phyloP scores from a whole-genome alignment of 768 basidiomycete genomes.

The Cystofilobasidium ferigula region DNA sequence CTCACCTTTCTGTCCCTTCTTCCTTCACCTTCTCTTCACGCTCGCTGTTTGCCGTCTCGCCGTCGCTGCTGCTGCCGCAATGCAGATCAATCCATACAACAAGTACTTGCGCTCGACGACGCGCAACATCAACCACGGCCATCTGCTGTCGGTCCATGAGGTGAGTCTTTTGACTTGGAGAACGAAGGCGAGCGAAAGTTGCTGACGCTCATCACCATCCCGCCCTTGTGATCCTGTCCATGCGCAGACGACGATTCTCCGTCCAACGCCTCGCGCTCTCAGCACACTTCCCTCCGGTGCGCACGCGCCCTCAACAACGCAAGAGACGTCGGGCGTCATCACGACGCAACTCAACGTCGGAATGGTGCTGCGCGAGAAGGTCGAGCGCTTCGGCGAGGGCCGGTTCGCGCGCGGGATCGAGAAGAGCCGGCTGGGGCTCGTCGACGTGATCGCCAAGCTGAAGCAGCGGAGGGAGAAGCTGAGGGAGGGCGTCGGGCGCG shows the following conservation, averaged over 20 bases:
- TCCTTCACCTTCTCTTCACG: not conserved
- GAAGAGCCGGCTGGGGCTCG: not conserved
- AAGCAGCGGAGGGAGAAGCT: not conserved
- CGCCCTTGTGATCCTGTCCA: too few species aligned
- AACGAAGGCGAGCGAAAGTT: too few species aligned
- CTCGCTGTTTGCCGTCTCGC: not conserved
- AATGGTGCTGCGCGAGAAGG: not conserved
- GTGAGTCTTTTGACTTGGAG: too few species aligned
- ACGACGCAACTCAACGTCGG: slow-evolving; percentile 5
- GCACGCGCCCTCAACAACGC: not conserved
- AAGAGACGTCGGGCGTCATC: slow-evolving; percentile 12
- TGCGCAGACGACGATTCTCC: not conserved
- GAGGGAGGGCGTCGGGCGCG: not conserved
- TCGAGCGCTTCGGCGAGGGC: slow-evolving; percentile 19
- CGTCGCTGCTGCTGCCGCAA: not conserved
- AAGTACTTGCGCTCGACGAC: slow-evolving; percentile 10
- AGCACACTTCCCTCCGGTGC: not conserved
- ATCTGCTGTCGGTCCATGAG: slow-evolving; percentile 18
- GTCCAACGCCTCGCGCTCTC: not conserved
- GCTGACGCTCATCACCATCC: too few species aligned
- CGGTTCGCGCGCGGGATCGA: slow-evolving; percentile 17
- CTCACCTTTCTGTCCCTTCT: too few species aligned
- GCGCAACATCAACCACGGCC: slow-evolving; percentile 17
- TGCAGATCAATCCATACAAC: slow-evolving; percentile 5
- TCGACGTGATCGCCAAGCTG: not conserved